A percentile compares a stretch with the other conserved stretches of the same genome.
phyloP scores from a whole-genome alignment of 495 filamentous ascomycete species.

The Polyplosphaeria fusca region DNA sequence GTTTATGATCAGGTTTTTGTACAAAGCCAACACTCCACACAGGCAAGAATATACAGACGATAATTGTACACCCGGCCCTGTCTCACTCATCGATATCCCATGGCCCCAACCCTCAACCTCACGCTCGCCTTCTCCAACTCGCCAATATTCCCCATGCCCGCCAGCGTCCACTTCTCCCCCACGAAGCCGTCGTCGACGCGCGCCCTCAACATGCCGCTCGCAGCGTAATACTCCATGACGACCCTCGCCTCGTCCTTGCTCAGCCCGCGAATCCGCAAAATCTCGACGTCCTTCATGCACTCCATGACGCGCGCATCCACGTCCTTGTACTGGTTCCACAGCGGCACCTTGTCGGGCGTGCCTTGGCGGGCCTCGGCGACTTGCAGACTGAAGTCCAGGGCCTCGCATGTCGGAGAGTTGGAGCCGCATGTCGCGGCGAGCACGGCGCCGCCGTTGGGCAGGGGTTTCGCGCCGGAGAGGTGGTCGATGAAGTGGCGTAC shows the following conservation, averaged over 20 bases:
- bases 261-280: constrained; percentile 57
- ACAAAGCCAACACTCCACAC: too few species aligned
- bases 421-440: constrained; percentile 67
- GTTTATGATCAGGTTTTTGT: too few species aligned
- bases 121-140: constrained; percentile 54
- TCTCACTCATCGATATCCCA: not conserved
- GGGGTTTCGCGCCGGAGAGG: constrained; percentile 54
- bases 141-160: constrained; percentile 76
- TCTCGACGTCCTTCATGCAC: constrained; percentile 42
- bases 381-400: constrained; percentile 57
- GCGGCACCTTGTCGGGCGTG: constrained; percentile 45
- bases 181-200: constrained; percentile 69
- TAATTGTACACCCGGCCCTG: not conserved
- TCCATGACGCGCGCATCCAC: constrained; percentile 66
- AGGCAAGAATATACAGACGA: not conserved
- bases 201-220: constrained; percentile 72
- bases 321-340: constrained; percentile 59
- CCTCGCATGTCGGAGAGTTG: constrained; percentile 59
- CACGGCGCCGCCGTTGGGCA: constrained; percentile 77
- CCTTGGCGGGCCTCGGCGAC: constrained; percentile 31
- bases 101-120: constrained; percentile 29
- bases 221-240: constrained; percentile 90
- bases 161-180: constrained; percentile 78
- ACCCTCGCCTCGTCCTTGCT: constrained; percentile 71
- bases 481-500: constrained; percentile 70